Evolutionary conservation across 2,329 filamentous ascomycete genomes (phyloP), one percentile per base, ranked within the genome.

Genomic region (Seiridium unicorne): DNA sequence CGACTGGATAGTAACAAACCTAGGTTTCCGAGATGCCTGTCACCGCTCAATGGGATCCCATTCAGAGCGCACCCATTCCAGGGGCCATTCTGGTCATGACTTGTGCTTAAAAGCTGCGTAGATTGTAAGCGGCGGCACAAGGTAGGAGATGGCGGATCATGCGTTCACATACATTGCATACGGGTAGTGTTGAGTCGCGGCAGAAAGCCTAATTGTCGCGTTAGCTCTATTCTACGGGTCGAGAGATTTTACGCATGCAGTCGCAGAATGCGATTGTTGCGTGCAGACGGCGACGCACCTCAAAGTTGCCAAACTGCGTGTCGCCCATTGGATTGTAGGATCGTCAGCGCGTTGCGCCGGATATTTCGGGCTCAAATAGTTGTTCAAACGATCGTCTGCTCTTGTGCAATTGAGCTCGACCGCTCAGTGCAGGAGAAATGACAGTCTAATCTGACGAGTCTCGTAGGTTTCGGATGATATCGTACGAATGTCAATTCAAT

Each of bases 181-280:
- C 81, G 58, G 91, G 91, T 69, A 94, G 81, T 60, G 90, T 93
- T 69, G 91, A 91, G 78, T 93, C 90, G 73, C 85, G 89, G 82
- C 91, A 95, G 74, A 95, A 93, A 72, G 89, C 79, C 90, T 94
- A 70, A 71, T 61, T 53, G 57, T 62, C 60, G 58, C 61, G 60
- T 65, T 60, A 62, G 67, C 63, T 46, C 9, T 9, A 32, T 55
- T 38, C n/a, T 55, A 13, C 32, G 35, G 34, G 10, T 18, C 44
- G n/a, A 53, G 40, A 51, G 32, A 58, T 61, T 34, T 32, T 48
- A 57, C 3, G 49, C 49, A 36, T 53, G 49, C 49, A 53, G 26
- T 13, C 35, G 49, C 34, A 11, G 49, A 53, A 53, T 53, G 49
- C 13, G 32, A 34, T 36, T 42, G 47, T 36, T 10, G 11, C 42